Evolutionary conservation across 139 green algal species (phyloP).

Genomic region (Picochlorum costavermella): DNA sequence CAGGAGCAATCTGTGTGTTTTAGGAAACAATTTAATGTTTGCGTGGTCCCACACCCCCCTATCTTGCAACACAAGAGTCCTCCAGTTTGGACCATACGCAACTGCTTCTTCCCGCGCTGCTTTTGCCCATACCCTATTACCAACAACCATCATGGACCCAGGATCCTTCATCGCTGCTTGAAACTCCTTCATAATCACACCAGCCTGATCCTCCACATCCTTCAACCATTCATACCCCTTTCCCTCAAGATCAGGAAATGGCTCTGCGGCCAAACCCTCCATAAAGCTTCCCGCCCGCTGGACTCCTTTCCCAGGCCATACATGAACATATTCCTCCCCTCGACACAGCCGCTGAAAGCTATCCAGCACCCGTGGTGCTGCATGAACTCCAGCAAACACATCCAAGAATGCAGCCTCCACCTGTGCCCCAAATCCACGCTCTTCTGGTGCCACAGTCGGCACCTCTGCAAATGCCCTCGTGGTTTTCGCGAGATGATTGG

Average conservation of each 20-base stretch:
- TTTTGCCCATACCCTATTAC: slow-evolving; percentile 31
- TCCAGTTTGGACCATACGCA: slow-evolving; percentile 41
- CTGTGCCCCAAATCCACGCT: slow-evolving; percentile 3
- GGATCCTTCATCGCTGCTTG: slow-evolving; percentile 14
- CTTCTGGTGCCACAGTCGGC: slow-evolving; percentile 1
- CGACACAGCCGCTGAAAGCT: slow-evolving; percentile 10
- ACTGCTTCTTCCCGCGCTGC: slow-evolving; percentile 32
- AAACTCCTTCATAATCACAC: slow-evolving; percentile 21
- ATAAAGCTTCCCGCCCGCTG: slow-evolving; percentile 26
- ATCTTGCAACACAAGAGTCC: slow-evolving; percentile 49
- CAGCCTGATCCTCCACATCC: slow-evolving; percentile 11
- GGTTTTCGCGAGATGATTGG: neutral
- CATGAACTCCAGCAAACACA: slow-evolving; percentile 10
- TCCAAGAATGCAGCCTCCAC: slow-evolving; percentile 5
- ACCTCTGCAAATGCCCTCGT: neutral
- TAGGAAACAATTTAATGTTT: slow-evolving; percentile 35
- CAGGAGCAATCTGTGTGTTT: slow-evolving; percentile 28
- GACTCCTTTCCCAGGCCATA: slow-evolving; percentile 13
- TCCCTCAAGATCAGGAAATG: slow-evolving; percentile 20
- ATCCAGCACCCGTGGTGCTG: slow-evolving; percentile 22
- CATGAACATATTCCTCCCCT: slow-evolving; percentile 5
- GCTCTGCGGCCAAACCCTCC: slow-evolving; percentile 16
- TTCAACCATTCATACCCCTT: slow-evolving; percentile 23
- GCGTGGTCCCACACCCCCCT: slow-evolving; percentile 25
- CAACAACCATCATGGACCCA: slow-evolving; percentile 17